phyloP scores from a whole-genome alignment of 2,329 filamentous ascomycete genomes.

The Mariannaea elegans region DNA sequence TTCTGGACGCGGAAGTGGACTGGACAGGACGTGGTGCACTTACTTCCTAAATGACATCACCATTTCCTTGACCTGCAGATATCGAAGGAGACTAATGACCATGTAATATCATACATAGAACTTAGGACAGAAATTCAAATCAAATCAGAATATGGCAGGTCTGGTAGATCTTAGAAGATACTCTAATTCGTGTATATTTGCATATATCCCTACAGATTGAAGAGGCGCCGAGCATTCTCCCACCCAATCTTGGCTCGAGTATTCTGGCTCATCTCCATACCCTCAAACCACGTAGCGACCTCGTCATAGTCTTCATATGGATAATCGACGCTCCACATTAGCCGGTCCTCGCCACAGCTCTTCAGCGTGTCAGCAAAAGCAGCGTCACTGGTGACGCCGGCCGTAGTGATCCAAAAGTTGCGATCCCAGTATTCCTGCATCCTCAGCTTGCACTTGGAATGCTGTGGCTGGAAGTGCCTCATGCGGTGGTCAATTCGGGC shows the following conservation, averaged over 20 bases:
- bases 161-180: no score
- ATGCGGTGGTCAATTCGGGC: slow-evolving; percentile 1
- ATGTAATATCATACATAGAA: no score
- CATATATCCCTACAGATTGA: not conserved
- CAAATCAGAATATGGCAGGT: no score
- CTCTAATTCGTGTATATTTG: no score
- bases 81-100: no score
- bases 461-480: not conserved
- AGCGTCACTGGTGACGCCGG: not conserved
- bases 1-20: no score
- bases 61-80: no score
- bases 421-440: not conserved
- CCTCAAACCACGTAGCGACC: not conserved
- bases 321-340: slow-evolving; percentile 13
- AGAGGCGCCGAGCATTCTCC: not conserved
- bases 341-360: not conserved
- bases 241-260: not conserved
- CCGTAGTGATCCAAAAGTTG: not conserved
- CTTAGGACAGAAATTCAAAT: no score
- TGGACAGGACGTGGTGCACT: no score
- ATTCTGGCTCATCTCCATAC: not conserved
- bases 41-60: no score
- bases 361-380: not conserved
- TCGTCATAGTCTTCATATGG: slow-evolving; percentile 7
- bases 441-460: not conserved